phyloP scores from a whole-genome alignment of 2,329 filamentous ascomycete genomes.

The Fusarium vanettenii region DNA sequence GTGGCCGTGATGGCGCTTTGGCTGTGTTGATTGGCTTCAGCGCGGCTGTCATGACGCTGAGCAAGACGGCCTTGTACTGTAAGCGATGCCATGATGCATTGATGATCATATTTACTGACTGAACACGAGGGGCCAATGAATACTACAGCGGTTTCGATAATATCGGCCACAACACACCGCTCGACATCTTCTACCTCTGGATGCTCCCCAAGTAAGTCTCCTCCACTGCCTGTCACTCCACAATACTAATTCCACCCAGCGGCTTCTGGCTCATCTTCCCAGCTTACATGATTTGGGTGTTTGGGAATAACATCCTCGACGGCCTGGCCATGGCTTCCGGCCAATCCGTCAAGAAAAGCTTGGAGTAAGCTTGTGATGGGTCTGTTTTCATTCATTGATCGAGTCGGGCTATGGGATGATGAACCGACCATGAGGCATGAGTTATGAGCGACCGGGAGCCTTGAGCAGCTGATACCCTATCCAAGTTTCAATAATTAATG shows the following conservation, averaged over 20 bases:
- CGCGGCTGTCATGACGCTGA: conserved; percentile 69
- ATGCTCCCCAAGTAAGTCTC: conserved; percentile 68
- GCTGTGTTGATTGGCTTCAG: conserved; percentile 63
- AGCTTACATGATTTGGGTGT: conserved; percentile 61
- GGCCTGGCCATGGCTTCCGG: conserved; percentile 55
- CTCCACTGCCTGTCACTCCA: neutral
- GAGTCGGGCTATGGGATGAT: conserved; percentile 1
- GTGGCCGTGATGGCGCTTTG: conserved; percentile 56
- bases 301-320: conserved; percentile 62
- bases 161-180: conserved; percentile 65
- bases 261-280: conserved; percentile 67
- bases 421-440: conserved; percentile 17
- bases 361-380: neutral
- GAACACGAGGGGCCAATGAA: conserved; percentile 63
- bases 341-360: conserved; percentile 42
- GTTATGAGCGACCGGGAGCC: neutral
- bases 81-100: conserved; percentile 44
- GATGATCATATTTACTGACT: neutral
- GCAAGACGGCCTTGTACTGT: conserved; percentile 73
- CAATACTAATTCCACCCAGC: conserved; percentile 46
- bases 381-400: neutral
- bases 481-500: neutral
- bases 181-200: conserved; percentile 63
- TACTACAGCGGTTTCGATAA: conserved; percentile 67
- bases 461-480: neutral